A percentile compares a stretch with the other conserved stretches of the same genome.
phyloP scores from a whole-genome alignment of 2,329 filamentous ascomycete species.

The Diaporthe humulicola region DNA sequence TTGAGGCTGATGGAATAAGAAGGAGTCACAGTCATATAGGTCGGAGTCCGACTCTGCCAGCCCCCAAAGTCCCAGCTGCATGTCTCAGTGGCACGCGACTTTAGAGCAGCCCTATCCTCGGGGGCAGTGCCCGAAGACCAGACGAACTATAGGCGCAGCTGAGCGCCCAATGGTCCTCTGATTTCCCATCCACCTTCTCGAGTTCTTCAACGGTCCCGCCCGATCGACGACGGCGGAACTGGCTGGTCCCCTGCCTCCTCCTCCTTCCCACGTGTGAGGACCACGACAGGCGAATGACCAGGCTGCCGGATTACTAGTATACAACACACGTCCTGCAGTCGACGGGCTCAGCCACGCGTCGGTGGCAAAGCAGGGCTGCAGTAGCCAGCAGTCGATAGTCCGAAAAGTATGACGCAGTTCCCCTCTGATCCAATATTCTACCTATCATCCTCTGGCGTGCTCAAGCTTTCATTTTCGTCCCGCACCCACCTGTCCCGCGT shows the following conservation, averaged over 20 bases:
- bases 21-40: neutral
- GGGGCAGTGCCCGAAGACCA: conserved; percentile 17
- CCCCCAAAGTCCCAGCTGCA: neutral
- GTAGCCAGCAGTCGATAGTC: neutral
- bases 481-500: neutral
- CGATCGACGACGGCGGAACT: neutral
- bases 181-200: neutral
- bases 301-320: neutral
- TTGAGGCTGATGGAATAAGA: conserved; percentile 13
- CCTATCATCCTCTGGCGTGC: neutral
- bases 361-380: conserved; percentile 27
- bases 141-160: neutral
- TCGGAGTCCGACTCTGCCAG: neutral
- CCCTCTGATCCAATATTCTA: neutral
- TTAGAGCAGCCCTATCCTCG: neutral
- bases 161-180: neutral
- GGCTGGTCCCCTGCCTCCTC: neutral
- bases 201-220: neutral
- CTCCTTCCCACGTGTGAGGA: neutral
- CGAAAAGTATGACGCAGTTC: neutral
- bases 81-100: conserved; percentile 11
- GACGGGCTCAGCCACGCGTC: conserved; percentile 1
- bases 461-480: neutral
- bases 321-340: conserved; percentile 7
- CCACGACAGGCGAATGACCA: neutral